Base-by-base conservation (phyloP, 2,329 filamentous ascomycete species). In the Trichoderma brevicompactum region DNA sequence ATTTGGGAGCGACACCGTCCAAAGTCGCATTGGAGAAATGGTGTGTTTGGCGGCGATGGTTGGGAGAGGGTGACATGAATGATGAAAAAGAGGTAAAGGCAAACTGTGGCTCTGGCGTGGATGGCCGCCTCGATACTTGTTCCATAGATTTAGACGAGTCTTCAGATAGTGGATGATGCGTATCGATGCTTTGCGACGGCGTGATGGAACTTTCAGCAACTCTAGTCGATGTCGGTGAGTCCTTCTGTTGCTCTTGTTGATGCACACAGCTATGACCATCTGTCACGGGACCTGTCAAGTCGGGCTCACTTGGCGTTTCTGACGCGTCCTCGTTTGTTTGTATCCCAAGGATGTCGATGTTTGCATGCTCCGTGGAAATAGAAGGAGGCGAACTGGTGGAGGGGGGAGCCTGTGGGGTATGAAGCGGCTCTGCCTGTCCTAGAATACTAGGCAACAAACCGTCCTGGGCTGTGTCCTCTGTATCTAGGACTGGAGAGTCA, bases 61-160 rank as follows among this genome's bases (percentile, higher is more conserved):
- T 76, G 1, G 83, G 81, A 0, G 83, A 83, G 0, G 82, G 80
- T 0, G 81, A 81, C 70, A 83, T 80, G 70, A 86, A 86, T 1
- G 80, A 79, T 1, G 81, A 78, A 70, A 86, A 86, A 0, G 83
- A 79, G 67, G 82, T 84, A 69, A 85, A 77, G 0, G 80, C 80
- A 36, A 84, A 76, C 5, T 79, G 79, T 13, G 81, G 78, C 56
- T 85, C 81, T 6, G 82, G 80, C 0, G 81, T 82, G 2, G 76
- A 74, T 38, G 77, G 69, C 65, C 73, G 70, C 17, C 46, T 28
- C 10, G 28, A 6, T n/a, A 7, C 32, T 34, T 44, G 6, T 19
- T 46, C 38, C 3, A 7, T 17, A 3, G n/a, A 28, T 12, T 34
- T 13, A 28, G 49, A 17, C 7, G 10, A 19, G 13, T 46, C 12